A percentile compares a stretch with the other conserved stretches of the same genome.
phyloP scores from a whole-genome alignment of 192 early-diverging fungal species.

The Coemansia nantahalensis region DNA sequence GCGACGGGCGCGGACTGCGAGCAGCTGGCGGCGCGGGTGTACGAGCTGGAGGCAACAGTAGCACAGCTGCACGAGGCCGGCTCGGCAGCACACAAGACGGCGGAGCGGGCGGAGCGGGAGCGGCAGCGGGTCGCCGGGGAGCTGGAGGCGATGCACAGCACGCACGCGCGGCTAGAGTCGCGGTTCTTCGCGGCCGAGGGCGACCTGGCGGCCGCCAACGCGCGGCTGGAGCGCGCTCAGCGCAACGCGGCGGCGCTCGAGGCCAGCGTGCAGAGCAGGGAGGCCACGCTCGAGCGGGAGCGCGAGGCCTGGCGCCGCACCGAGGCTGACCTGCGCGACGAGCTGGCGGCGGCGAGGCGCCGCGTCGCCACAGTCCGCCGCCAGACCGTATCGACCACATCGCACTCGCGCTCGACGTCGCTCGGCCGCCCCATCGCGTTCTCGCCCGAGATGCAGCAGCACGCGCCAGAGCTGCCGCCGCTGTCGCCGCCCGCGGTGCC shows the following conservation, averaged over 20 bases:
- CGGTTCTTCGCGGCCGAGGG: constrained; percentile 38
- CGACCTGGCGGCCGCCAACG: constrained; percentile 14
- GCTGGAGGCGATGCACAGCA: constrained; percentile 33
- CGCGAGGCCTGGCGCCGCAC: constrained; percentile 37
- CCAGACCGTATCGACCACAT: constrained; percentile 41
- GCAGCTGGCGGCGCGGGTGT: constrained; percentile 21
- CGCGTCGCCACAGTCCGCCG: constrained; percentile 34
- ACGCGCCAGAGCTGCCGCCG: not conserved
- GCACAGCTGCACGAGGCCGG: constrained; percentile 37
- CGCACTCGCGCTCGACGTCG: constrained; percentile 23
- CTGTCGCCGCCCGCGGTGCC: not conserved
- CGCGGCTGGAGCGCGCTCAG: constrained; percentile 25
- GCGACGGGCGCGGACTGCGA: constrained; percentile 2
- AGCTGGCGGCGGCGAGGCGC: constrained; percentile 44
- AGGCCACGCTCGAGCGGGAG: constrained; percentile 36
- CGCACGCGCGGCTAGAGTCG: constrained; percentile 44
- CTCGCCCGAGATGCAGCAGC: constrained; percentile 12
- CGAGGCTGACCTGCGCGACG: constrained; percentile 32
- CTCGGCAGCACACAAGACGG: constrained; percentile 10
- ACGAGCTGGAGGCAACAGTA: constrained; percentile 42
- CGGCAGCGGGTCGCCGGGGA: constrained; percentile 34
- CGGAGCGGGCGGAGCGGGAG: constrained; percentile 31
- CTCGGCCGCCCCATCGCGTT: not conserved
- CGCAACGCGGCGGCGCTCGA: constrained; percentile 25
- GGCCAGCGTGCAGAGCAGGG: constrained; percentile 10